Base-by-base conservation (phyloP, 371 early-diverging fungal species). In the Mortierella sp. region DNA sequence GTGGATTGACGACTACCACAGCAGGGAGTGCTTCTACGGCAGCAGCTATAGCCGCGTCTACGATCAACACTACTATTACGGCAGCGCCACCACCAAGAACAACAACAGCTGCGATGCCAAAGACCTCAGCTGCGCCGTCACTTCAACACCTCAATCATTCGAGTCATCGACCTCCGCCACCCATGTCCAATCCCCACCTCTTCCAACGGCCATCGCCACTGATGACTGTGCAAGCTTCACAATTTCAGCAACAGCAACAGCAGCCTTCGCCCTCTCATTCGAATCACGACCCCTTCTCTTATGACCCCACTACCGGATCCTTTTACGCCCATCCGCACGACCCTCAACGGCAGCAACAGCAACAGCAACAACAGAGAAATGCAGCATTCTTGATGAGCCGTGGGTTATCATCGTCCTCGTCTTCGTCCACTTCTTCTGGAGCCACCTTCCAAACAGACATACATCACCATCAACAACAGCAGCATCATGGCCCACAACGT, bases 391-490 rank as follows among this genome's bases (percentile, higher is more conserved):
- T 72, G 40, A 82, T 82, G 82, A 78, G 55, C 31, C 82, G 82
- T 16, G 82, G 72, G 24, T 46, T 75, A 14, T 82, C 82, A 16
- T 77, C 82, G 0, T 82, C 82, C 11, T 82, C 82, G 8, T 54
- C 78, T 21, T 71, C 78, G 40, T 82, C 82, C 1, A 72, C 77
- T 11, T 74, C 78, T n/a, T 82, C 82, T 21, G 76, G 80, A 8
- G 40, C 55, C 5, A 79, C 70, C 3, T 69, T 75, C 57, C 57
- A 67, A 11, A 26, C 71, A 10, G 70, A 71, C 50, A 13, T 16
- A 1, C 16, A 73, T 46, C n/a, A 69, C n/a, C 48, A 21, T 19
- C 48, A 51, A 10, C 34, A 34, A 1, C 48, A 46, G 21, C 24
- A 37, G 13, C 72, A 37, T 4, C 37, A 40, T 5, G 34, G 31